These are phyloP conservation scores for Fraxinus velutina DNA, from an alignment of 305 asterid genomes.

Conservation along the genomic window DNA sequence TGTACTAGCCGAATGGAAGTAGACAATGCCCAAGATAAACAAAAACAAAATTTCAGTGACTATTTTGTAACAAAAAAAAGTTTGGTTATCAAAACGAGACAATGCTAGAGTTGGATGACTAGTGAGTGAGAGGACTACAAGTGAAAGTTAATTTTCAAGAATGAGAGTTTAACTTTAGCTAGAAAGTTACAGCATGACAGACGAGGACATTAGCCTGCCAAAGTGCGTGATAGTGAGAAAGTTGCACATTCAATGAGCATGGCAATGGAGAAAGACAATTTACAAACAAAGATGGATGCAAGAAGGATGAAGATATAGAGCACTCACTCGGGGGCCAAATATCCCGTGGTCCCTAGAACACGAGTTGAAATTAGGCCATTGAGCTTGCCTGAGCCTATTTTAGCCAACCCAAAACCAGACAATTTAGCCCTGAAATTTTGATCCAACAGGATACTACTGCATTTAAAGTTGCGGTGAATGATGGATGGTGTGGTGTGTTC, in stretches of 20 bases:
- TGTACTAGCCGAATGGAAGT: not conserved
- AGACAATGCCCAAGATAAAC: not conserved
- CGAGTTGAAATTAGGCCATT: conserved; percentile 68
- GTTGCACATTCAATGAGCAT: conserved; percentile 9
- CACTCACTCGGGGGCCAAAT: conserved; percentile 86
- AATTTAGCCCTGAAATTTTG: conserved; percentile 60
- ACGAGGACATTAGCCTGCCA: conserved; percentile 25
- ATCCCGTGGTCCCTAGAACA: conserved; percentile 76
- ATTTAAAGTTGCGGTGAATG: conserved; percentile 69
- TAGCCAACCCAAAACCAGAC: conserved; percentile 69
- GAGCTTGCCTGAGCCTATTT: conserved; percentile 66
- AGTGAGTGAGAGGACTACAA: not conserved
- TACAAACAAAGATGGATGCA: not conserved
- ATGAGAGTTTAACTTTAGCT: not conserved
- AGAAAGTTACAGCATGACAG: conserved; percentile 24
- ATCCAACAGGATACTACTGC: conserved; percentile 60
- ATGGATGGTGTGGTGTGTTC: conserved; percentile 67
- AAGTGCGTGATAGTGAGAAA: conserved; percentile 28
- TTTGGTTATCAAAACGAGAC: not conserved
- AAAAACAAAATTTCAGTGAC: not conserved
- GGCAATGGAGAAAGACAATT: not conserved
- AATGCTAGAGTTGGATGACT: not conserved
- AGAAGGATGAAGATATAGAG: not conserved
- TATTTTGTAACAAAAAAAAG: not conserved
- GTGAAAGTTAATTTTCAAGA: not conserved